Conservation (phyloP, 345 rosid genomes). For the Lepidium africanum region DNA sequence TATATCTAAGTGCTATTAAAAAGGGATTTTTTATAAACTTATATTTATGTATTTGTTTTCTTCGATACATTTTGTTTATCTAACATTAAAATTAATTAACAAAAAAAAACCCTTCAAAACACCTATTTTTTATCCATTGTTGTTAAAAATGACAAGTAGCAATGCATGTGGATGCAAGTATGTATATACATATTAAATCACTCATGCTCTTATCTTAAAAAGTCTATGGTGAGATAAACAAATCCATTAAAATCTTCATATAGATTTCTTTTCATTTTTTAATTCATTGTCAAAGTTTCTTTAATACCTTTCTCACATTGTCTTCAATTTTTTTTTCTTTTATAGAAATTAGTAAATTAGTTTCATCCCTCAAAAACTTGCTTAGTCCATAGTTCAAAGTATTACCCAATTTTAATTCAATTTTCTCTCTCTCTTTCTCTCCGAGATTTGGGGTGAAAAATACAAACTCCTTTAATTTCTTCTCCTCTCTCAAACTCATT, state of each 20-base stretch:
- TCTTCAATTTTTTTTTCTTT: background rate
- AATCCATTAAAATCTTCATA: constrained; percentile 19
- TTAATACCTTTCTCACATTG: background rate
- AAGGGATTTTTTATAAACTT: no score
- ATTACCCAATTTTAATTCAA: background rate
- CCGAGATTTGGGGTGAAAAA: background rate
- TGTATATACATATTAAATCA: background rate
- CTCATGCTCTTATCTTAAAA: constrained; percentile 15
- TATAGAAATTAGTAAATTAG: background rate
- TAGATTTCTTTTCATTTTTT: constrained; percentile 22
- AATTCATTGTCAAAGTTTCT: constrained; percentile 4
- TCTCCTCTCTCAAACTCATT: background rate
- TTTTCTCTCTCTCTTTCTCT: background rate
- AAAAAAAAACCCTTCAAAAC: background rate
- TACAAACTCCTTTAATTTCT: background rate
- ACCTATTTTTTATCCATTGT: background rate
- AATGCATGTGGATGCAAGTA: constrained; percentile 6
- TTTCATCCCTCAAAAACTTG: constrained; percentile 1
- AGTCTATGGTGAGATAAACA: constrained; percentile 19
- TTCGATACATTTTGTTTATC: no score
- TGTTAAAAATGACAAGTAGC: background rate
- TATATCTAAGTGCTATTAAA: no score
- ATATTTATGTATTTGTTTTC: no score
- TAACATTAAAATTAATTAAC: no score
- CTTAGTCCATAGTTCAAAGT: constrained; percentile 11